Conservation (phyloP, 1,284 basidiomycete genomes). For the Tilletiaria anomala region DNA sequence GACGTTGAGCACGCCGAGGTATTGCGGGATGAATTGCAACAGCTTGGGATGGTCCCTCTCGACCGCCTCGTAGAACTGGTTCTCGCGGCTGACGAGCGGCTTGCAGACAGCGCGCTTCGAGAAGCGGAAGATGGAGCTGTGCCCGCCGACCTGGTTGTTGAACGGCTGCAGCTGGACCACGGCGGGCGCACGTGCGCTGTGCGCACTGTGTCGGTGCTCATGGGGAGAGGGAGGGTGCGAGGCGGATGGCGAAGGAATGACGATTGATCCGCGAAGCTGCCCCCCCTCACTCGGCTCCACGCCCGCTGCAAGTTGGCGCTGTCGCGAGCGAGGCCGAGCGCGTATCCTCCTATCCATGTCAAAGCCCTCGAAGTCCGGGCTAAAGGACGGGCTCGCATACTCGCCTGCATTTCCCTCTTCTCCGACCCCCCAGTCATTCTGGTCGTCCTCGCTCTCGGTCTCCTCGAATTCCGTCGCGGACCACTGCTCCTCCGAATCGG, state of each 20-base stretch:
- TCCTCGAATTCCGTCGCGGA: constrained; percentile 1
- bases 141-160: constrained; percentile 92
- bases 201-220: too few relatives aligned
- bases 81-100: constrained; percentile 91
- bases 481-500: too few relatives aligned
- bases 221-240: too few relatives aligned
- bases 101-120: constrained; percentile 96
- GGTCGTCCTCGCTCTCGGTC: constrained; percentile 1
- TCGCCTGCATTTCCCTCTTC: constrained; percentile 1
- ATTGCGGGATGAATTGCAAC: constrained; percentile 83
- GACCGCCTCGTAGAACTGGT: constrained; percentile 93
- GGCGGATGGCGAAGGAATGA: too few relatives aligned
- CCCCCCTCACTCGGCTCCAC: too few relatives aligned
- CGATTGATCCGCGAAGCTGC: too few relatives aligned
- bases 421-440: neutral
- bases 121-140: constrained; percentile 94
- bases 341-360: too few relatives aligned
- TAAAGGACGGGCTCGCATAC: too few relatives aligned
- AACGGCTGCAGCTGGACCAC: constrained; percentile 82
- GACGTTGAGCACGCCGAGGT: constrained; percentile 94
- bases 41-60: constrained; percentile 81
- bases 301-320: too few relatives aligned
- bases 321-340: too few relatives aligned
- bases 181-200: constrained; percentile 16
- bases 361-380: too few relatives aligned